A percentile compares a stretch with the other conserved stretches of the same genome.
Evolutionary conservation across 768 basidiomycete species (phyloP).

Genomic region (Lactarius evosmus): DNA sequence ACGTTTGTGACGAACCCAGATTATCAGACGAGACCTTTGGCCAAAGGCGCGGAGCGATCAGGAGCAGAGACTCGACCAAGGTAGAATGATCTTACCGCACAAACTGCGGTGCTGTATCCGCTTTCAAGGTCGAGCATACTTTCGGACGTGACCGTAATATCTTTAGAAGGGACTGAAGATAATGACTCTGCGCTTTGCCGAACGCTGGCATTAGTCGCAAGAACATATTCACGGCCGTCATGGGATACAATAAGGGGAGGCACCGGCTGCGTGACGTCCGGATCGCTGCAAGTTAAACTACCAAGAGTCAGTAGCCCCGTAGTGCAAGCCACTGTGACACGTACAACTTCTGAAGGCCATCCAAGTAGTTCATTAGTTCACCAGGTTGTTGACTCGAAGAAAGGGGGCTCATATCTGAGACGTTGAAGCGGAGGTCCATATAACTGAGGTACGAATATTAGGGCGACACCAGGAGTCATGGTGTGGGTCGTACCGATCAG

Average conservation of each 20-base stretch:
- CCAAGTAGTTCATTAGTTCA: constrained; percentile 42
- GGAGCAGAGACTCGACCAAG: constrained; percentile 1
- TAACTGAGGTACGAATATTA: constrained; percentile 12
- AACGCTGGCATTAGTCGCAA: constrained; percentile 47
- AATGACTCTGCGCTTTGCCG: constrained; percentile 41
- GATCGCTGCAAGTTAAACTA: constrained; percentile 38
- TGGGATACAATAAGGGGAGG: constrained; percentile 45
- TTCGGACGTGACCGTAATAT: constrained; percentile 40
- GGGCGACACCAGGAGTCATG: neutral
- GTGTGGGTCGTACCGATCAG: constrained; percentile 21
- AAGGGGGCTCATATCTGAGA: constrained; percentile 37
- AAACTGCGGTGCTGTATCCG: constrained; percentile 47
- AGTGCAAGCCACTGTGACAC: constrained; percentile 29
- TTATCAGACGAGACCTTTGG: constrained; percentile 47
- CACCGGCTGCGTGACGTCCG: constrained; percentile 40
- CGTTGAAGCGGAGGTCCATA: constrained; percentile 53
- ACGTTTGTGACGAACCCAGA: constrained; percentile 38
- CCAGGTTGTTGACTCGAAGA: constrained; percentile 38
- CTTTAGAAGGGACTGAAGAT: constrained; percentile 21
- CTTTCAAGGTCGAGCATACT: constrained; percentile 53
- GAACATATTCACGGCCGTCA: constrained; percentile 42
- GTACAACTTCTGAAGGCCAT: constrained; percentile 44
- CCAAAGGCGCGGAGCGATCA: constrained; percentile 3
- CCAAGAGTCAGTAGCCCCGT: constrained; percentile 18
- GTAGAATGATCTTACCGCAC: constrained; percentile 46